Base-by-base conservation (phyloP, 2,329 filamentous ascomycete species). In the Celoporthe dispersa region DNA sequence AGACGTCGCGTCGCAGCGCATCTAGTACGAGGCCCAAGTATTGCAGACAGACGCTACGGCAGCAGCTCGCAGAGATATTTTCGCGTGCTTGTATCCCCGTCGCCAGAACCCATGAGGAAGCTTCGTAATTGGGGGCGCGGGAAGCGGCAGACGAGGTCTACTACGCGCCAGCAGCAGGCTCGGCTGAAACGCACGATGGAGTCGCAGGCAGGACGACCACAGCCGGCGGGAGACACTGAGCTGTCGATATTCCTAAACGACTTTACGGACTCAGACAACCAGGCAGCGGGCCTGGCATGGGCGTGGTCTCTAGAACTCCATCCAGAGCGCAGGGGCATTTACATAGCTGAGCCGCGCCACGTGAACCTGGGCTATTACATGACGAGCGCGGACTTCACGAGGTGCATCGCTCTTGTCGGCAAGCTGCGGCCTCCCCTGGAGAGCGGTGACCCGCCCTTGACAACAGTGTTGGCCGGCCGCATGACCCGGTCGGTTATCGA, bases 181-280 rank as follows among this genome's bases (percentile, higher is more conserved):
- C 41, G 19, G 14, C 60, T 64, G 25, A 61, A 60, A 53, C 53
- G 48, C 62, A 60, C 70, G 3, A 72, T 72, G 70, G 53, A 35
- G 11, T n/a, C 65, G 4, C 62, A 70, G 64, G 25, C 68, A 11
- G 67, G 33, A 16, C 39, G 39, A 63, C 33, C 57, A 22, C 62
- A 1, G 61, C 62, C 11, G 25, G 19, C 66, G 1, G 51, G 28
- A n/a, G 35, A 57, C 16, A 41, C 57, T 2, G 51, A 44, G 33
- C 55, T 72, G 65, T 70, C 25, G 16, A 44, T 72, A 39, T 72
- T 70, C 33, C 53, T 72, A 35, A 72, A 72, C 11, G 70, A 72
- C 62, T 72, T 72, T 37, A 72, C 70, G 39, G 70, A 72, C 22
- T 70, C 70, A 2, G 70, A 72, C 39, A 72, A 72, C 39, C 63